A percentile compares a stretch with the other conserved stretches of the same genome.
These are phyloP conservation scores for Apiospora pterosperma DNA, from an alignment of 2,329 filamentous ascomycete genomes.

Conservation along the genomic window DNA sequence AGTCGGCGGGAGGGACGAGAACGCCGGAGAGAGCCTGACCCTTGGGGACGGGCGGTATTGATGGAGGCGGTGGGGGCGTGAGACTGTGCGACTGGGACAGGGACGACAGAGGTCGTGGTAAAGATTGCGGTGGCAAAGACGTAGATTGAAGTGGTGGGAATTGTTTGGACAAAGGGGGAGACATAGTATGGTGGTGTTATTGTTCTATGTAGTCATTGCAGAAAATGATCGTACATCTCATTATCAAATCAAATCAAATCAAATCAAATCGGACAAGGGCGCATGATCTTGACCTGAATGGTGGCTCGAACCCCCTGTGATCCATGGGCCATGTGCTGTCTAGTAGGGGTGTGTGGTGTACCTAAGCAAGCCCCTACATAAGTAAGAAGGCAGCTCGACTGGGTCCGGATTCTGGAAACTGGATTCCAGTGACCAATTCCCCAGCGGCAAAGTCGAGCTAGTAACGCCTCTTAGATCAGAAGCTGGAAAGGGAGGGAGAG, in stretches of 20 bases:
- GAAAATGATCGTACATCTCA: slow-evolving; percentile 1
- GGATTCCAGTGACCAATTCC: not conserved
- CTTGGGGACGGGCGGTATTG: not conserved
- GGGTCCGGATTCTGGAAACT: not conserved
- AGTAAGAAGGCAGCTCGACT: not conserved
- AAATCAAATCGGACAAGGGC: not conserved
- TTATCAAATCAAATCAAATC: not conserved
- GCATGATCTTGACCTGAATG: slow-evolving; percentile 1
- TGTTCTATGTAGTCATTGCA: slow-evolving; percentile 1
- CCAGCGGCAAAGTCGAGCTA: not conserved
- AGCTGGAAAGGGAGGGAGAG: not conserved
- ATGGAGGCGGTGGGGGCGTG: slow-evolving; percentile 1
- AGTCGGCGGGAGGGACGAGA: slow-evolving; percentile 19
- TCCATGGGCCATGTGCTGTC: slow-evolving; percentile 2
- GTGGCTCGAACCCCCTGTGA: not conserved
- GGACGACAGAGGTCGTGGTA: not conserved
- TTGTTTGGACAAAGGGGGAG: slow-evolving; percentile 10
- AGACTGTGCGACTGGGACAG: slow-evolving; percentile 1
- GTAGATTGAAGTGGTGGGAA: not conserved
- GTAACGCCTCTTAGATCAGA: not conserved
- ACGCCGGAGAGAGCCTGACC: slow-evolving; percentile 18
- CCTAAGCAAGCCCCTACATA: slow-evolving; percentile 1
- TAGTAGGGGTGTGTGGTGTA: not conserved
- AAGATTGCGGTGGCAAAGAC: not conserved
- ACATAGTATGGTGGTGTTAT: slow-evolving; percentile 6